Conservation (phyloP, 2,329 filamentous ascomycete genomes). For the Nemania abortiva region DNA sequence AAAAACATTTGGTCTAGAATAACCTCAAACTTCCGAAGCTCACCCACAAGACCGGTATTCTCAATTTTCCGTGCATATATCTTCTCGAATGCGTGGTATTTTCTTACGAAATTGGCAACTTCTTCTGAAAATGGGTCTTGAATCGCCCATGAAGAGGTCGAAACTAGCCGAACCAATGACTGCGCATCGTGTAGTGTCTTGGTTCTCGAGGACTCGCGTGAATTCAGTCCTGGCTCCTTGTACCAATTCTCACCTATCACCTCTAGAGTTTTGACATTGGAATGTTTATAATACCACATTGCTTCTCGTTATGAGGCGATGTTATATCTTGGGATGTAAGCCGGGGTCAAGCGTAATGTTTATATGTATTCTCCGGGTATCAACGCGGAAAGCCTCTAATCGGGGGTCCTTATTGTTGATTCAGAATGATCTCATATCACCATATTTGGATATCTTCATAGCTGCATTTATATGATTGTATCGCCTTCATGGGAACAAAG, state of each 20-base stretch:
- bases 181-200: conserved; percentile 12
- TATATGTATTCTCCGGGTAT: too few relatives aligned
- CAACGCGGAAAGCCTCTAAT: too few relatives aligned
- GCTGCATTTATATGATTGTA: too few relatives aligned
- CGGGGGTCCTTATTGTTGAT: too few relatives aligned
- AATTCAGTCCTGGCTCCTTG: neutral
- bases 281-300: conserved; percentile 14
- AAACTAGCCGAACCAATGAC: neutral
- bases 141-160: conserved; percentile 10
- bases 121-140: conserved; percentile 14
- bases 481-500: too few relatives aligned
- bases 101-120: neutral
- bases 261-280: conserved; percentile 9
- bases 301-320: neutral
- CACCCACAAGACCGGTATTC: neutral
- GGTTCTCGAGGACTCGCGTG: neutral
- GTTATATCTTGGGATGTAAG: neutral
- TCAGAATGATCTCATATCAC: too few relatives aligned
- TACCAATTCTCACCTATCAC: conserved; percentile 17
- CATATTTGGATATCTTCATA: too few relatives aligned
- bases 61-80: neutral
- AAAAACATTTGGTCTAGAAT: conserved; percentile 23
- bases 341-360: too few relatives aligned
- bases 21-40: neutral
- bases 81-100: neutral